These are phyloP conservation scores for Saccharomyces eubayanus DNA, from an alignment of 805 yeast genomes.

Conservation along the genomic window DNA sequence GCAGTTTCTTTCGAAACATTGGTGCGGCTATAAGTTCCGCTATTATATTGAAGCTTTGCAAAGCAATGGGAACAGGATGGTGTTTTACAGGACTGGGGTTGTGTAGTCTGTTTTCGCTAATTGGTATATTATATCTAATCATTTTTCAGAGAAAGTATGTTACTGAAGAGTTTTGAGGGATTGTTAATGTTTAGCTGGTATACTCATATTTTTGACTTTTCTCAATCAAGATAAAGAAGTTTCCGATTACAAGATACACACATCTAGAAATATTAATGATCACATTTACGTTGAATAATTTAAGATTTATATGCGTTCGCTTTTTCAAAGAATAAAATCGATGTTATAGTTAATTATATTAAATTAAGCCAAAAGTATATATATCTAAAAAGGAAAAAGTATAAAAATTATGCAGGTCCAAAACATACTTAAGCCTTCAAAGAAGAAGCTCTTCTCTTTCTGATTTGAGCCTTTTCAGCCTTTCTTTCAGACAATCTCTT, in stretches of 20 bases:
- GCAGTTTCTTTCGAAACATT: constrained; percentile 43
- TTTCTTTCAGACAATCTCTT: constrained; percentile 96
- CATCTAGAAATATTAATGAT: not conserved
- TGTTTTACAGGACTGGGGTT: constrained; percentile 46
- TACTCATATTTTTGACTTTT: not conserved
- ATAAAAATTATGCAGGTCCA: constrained; percentile 7
- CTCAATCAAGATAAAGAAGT: not conserved
- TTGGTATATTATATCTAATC: constrained; percentile 18
- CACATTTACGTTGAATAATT: not conserved
- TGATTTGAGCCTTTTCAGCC: constrained; percentile 96
- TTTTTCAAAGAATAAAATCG: not conserved
- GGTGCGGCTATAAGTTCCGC: constrained; percentile 49
- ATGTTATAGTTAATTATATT: constrained; percentile 2
- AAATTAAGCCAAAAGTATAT: constrained; percentile 12
- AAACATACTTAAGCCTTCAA: constrained; percentile 63
- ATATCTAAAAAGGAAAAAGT: constrained; percentile 13
- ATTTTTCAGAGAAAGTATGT: not conserved
- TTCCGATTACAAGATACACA: constrained; percentile 3
- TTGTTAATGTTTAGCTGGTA: not conserved
- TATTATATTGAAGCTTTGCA: constrained; percentile 31
- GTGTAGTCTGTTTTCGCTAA: constrained; percentile 23
- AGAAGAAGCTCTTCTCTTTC: constrained; percentile 99
- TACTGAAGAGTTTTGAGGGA: not conserved
- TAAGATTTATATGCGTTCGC: not conserved
- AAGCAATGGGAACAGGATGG: constrained; percentile 43